Conservation (phyloP, 1,139 yeast species). For the Debaryomyces subglobosus region DNA sequence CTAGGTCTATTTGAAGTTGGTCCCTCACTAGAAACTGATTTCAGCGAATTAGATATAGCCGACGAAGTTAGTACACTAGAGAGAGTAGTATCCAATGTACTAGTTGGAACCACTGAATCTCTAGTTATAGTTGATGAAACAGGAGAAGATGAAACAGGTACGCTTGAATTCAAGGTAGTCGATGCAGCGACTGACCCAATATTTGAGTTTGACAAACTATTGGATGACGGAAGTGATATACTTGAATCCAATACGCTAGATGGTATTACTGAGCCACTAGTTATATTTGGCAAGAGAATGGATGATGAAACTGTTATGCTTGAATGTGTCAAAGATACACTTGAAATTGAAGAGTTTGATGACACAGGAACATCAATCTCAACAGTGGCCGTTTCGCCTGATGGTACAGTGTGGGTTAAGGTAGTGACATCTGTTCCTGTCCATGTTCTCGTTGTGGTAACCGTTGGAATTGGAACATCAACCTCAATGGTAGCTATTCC, state of each 20-base stretch:
- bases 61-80: not conserved
- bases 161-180: not conserved
- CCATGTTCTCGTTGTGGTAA: not conserved
- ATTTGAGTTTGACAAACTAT: no score
- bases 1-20: not conserved
- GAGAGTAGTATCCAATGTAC: not conserved
- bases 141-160: not conserved
- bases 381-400: not conserved
- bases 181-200: not conserved
- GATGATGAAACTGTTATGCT: not conserved
- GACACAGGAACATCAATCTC: slow-evolving; percentile 6
- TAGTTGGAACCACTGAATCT: not conserved
- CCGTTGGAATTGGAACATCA: not conserved
- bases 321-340: not conserved
- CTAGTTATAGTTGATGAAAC: not conserved
- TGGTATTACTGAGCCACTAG: not conserved
- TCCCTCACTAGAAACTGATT: not conserved
- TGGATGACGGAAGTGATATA: not conserved
- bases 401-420: slow-evolving; percentile 4
- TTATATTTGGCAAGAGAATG: not conserved
- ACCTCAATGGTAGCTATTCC: not conserved
- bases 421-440: not conserved
- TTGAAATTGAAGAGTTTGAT: not conserved
- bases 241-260: not conserved
- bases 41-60: not conserved